Evolutionary conservation across 176 grass and related monocot genomes (phyloP), one percentile per base, ranked within the genome.

Genomic region (Eremochloa ophiuroides): DNA sequence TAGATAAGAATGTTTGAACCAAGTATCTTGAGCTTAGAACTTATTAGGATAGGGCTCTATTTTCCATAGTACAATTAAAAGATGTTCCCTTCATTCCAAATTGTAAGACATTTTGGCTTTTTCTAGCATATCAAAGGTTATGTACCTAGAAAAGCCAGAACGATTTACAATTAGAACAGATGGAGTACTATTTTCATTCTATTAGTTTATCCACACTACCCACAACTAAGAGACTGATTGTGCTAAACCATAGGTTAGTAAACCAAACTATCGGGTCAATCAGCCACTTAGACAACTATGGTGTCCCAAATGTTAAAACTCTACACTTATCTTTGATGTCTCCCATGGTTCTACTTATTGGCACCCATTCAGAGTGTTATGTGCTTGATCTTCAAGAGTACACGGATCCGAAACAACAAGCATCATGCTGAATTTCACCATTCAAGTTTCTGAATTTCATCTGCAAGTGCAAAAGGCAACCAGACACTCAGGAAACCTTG

Each of bases 381-480:
- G 64, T 28, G 55, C 20, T 42, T 87, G 50, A 39, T 67, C 30
- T 67, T 81, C 2, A 14, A 68, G n/a, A n/a, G 11, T 51, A 74
- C 29, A 74, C 22, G 47, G 46, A 79, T 53, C 50, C 20, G 34
- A 79, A 55, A 78, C 42, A 61, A n/a, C 20, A 29, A 71, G 25
- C 69, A 72, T 15, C 61, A 15, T 17, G 3, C 70, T 69, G 62
- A 0, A 48, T 66, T 80, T 86, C 34, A 63, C 28, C 66, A 34
- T 4, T n/a, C 3, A 47, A 37, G 13, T 83, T 83, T 46, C 26
- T 6, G 12, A 44, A 59, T 38, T 55, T 65, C 53, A 71, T 82
- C 73, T 87, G 73, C 65, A 87, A 33, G 71, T 40, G 41, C 31
- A 76, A 77, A 87, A 71, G 51, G 33, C 61, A 22, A 44, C 76